phyloP scores from a whole-genome alignment of 2,329 filamentous ascomycete genomes.

The Aaosphaeria pasadenensis region DNA sequence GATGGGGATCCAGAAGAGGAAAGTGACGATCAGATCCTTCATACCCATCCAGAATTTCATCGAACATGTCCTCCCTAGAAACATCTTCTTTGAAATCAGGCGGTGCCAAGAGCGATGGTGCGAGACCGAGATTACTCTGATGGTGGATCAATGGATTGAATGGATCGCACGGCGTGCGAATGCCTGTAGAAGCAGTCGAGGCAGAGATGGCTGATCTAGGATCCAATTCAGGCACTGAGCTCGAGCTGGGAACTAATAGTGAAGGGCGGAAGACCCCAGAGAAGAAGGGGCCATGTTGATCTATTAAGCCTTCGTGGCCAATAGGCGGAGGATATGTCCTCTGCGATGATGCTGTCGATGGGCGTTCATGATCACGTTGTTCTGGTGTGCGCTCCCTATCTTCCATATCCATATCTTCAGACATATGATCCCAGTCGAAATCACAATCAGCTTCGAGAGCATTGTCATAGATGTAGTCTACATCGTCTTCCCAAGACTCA shows the following conservation, averaged over 20 bases:
- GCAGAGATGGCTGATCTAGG: constrained; percentile 32
- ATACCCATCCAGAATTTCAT: constrained; percentile 40
- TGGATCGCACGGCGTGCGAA: constrained; percentile 25
- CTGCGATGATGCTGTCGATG: constrained; percentile 5
- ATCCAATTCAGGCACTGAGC: constrained; percentile 31
- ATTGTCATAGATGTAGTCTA: constrained; percentile 62
- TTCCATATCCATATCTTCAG: constrained; percentile 22
- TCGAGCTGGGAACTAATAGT: constrained; percentile 23
- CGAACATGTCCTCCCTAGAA: constrained; percentile 32
- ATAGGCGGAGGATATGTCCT: constrained; percentile 3
- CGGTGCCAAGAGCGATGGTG: constrained; percentile 32
- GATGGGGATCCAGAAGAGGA: constrained; percentile 41
- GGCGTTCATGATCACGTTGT: constrained; percentile 6
- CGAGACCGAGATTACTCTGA: constrained; percentile 10
- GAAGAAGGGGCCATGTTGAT: constrained; percentile 12
- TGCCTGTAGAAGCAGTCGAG: constrained; percentile 25
- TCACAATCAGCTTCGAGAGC: constrained; percentile 60
- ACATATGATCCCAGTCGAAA: constrained; percentile 54
- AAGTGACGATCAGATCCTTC: constrained; percentile 48
- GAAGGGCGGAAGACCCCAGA: constrained; percentile 21
- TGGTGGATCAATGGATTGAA: constrained; percentile 4
- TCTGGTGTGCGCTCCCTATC: constrained; percentile 32
- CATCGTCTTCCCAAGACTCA: constrained; percentile 59
- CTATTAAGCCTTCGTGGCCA: constrained; percentile 3
- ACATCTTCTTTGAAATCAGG: constrained; percentile 31